Evolutionary conservation across 2,329 filamentous ascomycete species (phyloP).

Genomic region (Clonostachys byssicola): DNA sequence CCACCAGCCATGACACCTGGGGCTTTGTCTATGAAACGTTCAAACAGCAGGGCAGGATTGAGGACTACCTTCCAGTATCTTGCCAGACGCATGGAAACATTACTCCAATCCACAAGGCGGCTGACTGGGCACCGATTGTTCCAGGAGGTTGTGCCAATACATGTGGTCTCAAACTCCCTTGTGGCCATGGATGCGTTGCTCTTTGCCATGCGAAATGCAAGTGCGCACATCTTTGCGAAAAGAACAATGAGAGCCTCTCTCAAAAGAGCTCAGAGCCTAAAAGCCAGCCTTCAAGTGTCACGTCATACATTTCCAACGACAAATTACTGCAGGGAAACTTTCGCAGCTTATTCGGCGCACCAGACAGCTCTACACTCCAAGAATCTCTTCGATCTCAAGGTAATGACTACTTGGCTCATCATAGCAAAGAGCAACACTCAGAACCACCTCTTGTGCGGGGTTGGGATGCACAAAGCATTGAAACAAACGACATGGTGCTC

Average conservation of each 20-base stretch:
- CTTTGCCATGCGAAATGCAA: background rate
- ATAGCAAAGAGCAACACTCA: background rate
- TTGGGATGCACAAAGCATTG: background rate
- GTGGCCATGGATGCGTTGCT: background rate
- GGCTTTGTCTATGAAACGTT: slow-evolving; percentile 34
- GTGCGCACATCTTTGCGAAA: background rate
- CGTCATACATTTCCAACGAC: too few relatives aligned
- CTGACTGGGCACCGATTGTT: slow-evolving; percentile 40
- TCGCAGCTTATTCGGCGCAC: too few relatives aligned
- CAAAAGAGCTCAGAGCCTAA: background rate
- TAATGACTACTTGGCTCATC: too few relatives aligned
- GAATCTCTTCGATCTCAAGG: background rate
- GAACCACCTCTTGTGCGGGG: background rate
- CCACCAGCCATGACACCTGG: slow-evolving; percentile 35
- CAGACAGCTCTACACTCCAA: too few relatives aligned
- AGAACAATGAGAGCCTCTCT: background rate
- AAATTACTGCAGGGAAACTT: too few relatives aligned
- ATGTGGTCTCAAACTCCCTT: background rate
- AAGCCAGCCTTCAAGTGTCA: too few relatives aligned
- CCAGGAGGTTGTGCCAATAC: slow-evolving; percentile 8
- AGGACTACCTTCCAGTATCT: slow-evolving; percentile 50
- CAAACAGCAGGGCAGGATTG: slow-evolving; percentile 18
- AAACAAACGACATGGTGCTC: background rate
- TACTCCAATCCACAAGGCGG: slow-evolving; percentile 44
- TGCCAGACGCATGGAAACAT: slow-evolving; percentile 56